Conservation (phyloP, 164 flowering plant genomes). For the Hamamelis virginiana region DNA sequence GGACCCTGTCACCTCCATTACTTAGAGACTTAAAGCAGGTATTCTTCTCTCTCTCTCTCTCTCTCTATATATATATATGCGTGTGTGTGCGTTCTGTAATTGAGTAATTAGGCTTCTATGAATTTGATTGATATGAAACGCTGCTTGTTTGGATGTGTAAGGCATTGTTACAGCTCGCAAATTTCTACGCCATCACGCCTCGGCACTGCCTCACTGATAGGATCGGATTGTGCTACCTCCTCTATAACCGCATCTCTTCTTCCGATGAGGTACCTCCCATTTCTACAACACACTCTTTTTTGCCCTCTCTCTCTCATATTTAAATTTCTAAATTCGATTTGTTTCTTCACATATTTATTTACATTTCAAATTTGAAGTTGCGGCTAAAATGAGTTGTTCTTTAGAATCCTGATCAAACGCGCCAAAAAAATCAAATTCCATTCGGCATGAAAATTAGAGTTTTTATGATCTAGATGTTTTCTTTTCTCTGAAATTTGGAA, state of each 20-base stretch:
- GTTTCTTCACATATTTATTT: too few relatives aligned
- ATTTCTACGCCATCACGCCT: constrained; percentile 48
- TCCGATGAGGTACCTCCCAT: constrained; percentile 46
- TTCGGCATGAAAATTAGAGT: too few relatives aligned
- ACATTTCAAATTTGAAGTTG: too few relatives aligned
- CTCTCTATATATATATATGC: too few relatives aligned
- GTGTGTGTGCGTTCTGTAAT: too few relatives aligned
- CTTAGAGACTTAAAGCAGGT: constrained; percentile 71
- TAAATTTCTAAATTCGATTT: neutral
- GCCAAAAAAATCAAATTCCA: too few relatives aligned
- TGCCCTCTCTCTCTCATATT: neutral
- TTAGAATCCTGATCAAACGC: too few relatives aligned
- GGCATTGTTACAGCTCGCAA: constrained; percentile 60
- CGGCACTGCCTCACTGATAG: constrained; percentile 25
- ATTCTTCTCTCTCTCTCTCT: neutral
- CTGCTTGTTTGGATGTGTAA: constrained; percentile 14
- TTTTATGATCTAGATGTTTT: neutral
- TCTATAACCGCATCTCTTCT: constrained; percentile 40
- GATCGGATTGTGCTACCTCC: constrained; percentile 66
- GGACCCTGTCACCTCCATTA: constrained; percentile 56
- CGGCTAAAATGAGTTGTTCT: too few relatives aligned
- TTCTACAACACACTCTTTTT: neutral
- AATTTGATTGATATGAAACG: neutral
- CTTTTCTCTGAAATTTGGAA: neutral
- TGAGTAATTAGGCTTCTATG: neutral